Base-by-base conservation (phyloP, 495 filamentous ascomycete genomes). In the Amniculicola lignicola region DNA sequence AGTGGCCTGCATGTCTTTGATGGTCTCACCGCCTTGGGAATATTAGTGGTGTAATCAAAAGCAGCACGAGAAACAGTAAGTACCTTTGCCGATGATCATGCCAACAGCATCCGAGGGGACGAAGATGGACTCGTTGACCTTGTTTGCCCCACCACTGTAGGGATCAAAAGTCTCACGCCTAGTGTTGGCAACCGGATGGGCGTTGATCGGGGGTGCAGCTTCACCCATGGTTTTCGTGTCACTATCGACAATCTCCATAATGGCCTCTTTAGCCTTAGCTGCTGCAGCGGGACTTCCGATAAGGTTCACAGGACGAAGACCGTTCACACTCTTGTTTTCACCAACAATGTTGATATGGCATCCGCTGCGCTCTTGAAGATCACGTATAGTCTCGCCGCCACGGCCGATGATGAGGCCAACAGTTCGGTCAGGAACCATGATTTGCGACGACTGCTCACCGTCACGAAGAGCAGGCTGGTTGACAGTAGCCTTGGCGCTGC, bases 281-380 rank as follows among this genome's bases (percentile, higher is more conserved):
- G 87, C 80, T 22, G 88, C 81, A 39, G 79, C 75, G 19, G 78
- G 75, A 10, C 79, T 79, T 25, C 88, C 88, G 54, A 93, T 91
- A 19, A 93, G 78, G 62, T 93, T 92, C 40, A 93, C 86, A 25
- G 88, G 88, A 9, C 88, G 82, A 33, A 91, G 75, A 19, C 88
- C 88, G 61, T 90, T 89, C 24, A 90, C 77, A 66, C 85, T 90
- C 74, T 91, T 90, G 47, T 86, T 84, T 69, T 93, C 88, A 39
- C 85, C 85, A 2, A 92, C 85, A 56, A 93, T 92, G 69, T 93
- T 93, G 53, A 93, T 87, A 69, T 93, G 88, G 60, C 88, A 93
- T 1, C 82, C 84, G 59, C 85, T 89, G 49, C 87, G 79, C 64
- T 93, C 88, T 67, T 93, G 88, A 12, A 92, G 81, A 69, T 96